These are phyloP conservation scores for Herpomyces periplanetae DNA, from an alignment of 2,329 filamentous ascomycete species.

Conservation along the genomic window DNA sequence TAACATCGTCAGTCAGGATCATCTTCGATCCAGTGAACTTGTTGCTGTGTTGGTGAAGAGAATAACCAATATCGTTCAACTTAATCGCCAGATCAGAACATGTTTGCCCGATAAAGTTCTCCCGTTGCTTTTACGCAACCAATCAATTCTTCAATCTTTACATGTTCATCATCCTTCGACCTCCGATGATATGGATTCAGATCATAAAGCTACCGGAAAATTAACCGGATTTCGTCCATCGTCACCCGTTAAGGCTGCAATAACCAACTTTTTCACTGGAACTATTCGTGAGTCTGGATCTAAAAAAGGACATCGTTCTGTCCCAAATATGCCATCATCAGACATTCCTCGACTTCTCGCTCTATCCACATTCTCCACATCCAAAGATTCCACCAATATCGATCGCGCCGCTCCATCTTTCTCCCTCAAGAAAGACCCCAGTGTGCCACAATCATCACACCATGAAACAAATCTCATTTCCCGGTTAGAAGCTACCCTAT, in stretches of 20 bases:
- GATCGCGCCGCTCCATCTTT: constrained; percentile 6
- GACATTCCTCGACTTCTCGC: constrained; percentile 10
- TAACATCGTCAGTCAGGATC: no score
- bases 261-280: constrained; percentile 39
- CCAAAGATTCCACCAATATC: constrained; percentile 5
- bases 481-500: constrained; percentile 45
- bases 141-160: constrained; percentile 30
- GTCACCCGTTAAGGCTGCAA: constrained; percentile 65
- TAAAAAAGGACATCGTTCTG: constrained; percentile 7
- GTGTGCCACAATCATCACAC: constrained; percentile 6
- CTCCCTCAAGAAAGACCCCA: constrained; percentile 6
- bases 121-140: constrained; percentile 33
- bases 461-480: constrained; percentile 17
- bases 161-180: no score
- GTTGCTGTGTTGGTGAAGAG: no score
- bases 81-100: constrained; percentile 26
- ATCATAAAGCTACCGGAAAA: no score
- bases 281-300: constrained; percentile 7
- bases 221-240: constrained; percentile 25
- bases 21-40: no score
- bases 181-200: no score
- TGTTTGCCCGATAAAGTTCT: constrained; percentile 18
- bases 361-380: constrained; percentile 4
- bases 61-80: constrained; percentile 32
- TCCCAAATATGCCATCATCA: constrained; percentile 7